phyloP scores from a whole-genome alignment of 768 basidiomycete species.

The Kwoniella dendrophila region DNA sequence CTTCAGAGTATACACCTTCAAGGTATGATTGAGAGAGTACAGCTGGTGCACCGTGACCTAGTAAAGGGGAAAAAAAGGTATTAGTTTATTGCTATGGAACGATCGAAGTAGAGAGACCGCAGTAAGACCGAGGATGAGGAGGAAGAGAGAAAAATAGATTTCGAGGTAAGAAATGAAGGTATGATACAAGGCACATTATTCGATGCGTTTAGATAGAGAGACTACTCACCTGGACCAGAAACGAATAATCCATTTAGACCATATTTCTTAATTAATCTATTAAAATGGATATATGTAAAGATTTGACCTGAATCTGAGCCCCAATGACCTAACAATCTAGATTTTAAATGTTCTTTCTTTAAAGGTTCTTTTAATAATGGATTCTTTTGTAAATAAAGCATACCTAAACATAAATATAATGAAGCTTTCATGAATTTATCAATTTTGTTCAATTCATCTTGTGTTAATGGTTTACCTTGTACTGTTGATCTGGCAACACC shows the following conservation, averaged over 20 bases:
- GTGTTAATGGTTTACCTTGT: constrained; percentile 33
- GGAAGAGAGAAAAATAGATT: not conserved
- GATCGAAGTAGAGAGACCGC: not conserved
- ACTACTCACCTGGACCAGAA: constrained; percentile 61
- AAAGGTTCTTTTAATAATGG: constrained; percentile 40
- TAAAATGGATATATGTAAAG: constrained; percentile 72
- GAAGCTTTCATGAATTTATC: constrained; percentile 49
- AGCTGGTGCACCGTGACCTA: constrained; percentile 82
- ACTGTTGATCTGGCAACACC: constrained; percentile 46
- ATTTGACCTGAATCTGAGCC: constrained; percentile 68
- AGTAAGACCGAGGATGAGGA: not conserved
- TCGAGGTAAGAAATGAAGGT: not conserved
- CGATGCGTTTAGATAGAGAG: not conserved
- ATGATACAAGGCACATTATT: not conserved
- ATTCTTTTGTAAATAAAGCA: constrained; percentile 35
- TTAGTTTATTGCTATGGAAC: not conserved
- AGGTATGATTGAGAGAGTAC: constrained; percentile 82
- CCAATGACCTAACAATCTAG: constrained; percentile 79
- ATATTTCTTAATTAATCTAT: constrained; percentile 53
- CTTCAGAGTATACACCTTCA: constrained; percentile 63
- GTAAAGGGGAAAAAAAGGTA: not conserved
- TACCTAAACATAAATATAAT: constrained; percentile 65
- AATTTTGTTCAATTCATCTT: constrained; percentile 46
- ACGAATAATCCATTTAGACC: constrained; percentile 70
- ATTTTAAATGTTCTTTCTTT: constrained; percentile 72